phyloP scores from a whole-genome alignment of 1,139 yeast genomes.

The Debaryomycetaceae sp. region DNA sequence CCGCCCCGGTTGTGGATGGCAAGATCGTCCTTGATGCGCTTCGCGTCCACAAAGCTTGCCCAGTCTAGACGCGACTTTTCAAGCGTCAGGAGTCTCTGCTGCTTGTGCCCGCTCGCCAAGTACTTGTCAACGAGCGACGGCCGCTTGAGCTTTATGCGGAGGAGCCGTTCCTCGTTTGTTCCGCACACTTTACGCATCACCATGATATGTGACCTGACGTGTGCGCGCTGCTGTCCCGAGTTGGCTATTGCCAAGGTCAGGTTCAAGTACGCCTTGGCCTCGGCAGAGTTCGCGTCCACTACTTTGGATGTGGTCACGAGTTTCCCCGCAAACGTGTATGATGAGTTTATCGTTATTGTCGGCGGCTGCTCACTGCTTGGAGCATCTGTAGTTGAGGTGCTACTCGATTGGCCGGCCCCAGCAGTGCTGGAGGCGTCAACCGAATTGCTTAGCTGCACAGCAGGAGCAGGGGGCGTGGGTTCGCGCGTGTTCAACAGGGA shows the following conservation, averaged over 20 bases:
- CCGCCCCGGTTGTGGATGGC: constrained; percentile 72
- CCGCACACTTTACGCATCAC: constrained; percentile 28
- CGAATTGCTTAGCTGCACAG: constrained; percentile 8
- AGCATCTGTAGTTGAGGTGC: constrained; percentile 1
- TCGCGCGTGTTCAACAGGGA: constrained; percentile 6
- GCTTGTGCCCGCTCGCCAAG: constrained; percentile 21
- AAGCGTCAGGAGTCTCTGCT: constrained; percentile 71
- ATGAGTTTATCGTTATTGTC: constrained; percentile 59
- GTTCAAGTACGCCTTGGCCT: constrained; percentile 70
- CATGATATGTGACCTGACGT: constrained; percentile 20
- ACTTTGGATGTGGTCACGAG: constrained; percentile 63
- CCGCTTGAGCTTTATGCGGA: constrained; percentile 44
- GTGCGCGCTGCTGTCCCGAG: constrained; percentile 3
- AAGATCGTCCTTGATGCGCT: constrained; percentile 76
- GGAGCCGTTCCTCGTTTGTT: constrained; percentile 18
- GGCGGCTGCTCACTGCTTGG: constrained; percentile 19
- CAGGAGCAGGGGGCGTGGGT: constrained; percentile 6
- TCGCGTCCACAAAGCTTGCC: constrained; percentile 88
- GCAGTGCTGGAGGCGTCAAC: constrained; percentile 3
- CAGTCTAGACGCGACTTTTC: constrained; percentile 92
- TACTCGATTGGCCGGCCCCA: constrained; percentile 24
- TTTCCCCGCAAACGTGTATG: constrained; percentile 87
- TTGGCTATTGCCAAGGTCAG: constrained; percentile 30
- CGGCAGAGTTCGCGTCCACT: constrained; percentile 72
- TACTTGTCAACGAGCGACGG: constrained; percentile 66